Conservation (phyloP, 2,329 filamentous ascomycete genomes). For the Pestalotiopsis sp. region DNA sequence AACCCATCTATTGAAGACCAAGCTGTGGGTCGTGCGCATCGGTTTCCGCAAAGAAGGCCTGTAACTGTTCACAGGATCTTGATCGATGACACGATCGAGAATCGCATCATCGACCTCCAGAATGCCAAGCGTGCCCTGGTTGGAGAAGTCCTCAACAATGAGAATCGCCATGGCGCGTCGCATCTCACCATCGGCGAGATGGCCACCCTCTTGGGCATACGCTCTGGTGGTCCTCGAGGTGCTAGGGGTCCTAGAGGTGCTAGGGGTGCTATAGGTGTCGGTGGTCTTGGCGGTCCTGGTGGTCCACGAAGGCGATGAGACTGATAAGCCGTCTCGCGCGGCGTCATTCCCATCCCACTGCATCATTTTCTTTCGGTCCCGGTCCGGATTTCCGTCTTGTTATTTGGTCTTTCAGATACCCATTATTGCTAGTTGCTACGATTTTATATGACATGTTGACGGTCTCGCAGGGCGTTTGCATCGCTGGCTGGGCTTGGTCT, state of each 20-base stretch:
- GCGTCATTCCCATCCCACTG: too few relatives aligned
- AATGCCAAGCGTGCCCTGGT: slow-evolving; percentile 69
- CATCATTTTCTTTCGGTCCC: too few relatives aligned
- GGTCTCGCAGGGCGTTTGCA: too few relatives aligned
- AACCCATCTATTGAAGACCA: slow-evolving; percentile 10
- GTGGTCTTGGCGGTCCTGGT: too few relatives aligned
- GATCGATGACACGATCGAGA: slow-evolving; percentile 68
- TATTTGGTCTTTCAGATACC: too few relatives aligned
- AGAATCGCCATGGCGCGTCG: slow-evolving; percentile 17
- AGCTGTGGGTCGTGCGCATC: slow-evolving; percentile 8
- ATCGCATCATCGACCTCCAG: slow-evolving; percentile 69
- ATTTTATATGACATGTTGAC: too few relatives aligned
- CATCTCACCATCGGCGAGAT: slow-evolving; percentile 17
- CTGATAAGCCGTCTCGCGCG: too few relatives aligned
- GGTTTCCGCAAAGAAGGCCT: slow-evolving; percentile 25
- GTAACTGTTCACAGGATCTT: slow-evolving; percentile 70
- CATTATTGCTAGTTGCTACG: too few relatives aligned
- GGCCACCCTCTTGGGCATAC: slow-evolving; percentile 19
- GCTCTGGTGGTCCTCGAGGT: background rate
- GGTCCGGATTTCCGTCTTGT: too few relatives aligned
- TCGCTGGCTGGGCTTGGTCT: too few relatives aligned
- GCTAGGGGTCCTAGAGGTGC: background rate
- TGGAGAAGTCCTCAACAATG: slow-evolving; percentile 22
- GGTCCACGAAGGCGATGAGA: too few relatives aligned
- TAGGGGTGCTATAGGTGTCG: too few relatives aligned